Base-by-base conservation (phyloP, 192 early-diverging fungal species). In the Dimargaris xerosporica region DNA sequence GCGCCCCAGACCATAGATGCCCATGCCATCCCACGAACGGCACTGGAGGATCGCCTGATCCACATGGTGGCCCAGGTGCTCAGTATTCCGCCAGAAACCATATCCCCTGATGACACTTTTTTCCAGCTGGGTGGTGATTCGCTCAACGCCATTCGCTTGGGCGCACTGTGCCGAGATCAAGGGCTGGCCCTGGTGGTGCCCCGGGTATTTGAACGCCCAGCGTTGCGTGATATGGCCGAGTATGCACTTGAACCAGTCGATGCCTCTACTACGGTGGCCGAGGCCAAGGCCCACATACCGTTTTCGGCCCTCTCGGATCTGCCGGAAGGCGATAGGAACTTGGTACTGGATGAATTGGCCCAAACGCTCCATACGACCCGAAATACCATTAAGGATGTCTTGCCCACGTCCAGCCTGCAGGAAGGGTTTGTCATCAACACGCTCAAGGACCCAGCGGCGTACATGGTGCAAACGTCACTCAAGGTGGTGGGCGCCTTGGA, bases 61-160 rank as follows among this genome's bases (percentile, higher is more conserved):
- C 17, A 10, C 19, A 17, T 60, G 17, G 39, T 60, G 58, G 58
- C 58, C 58, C 34, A 60, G 0, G 58, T 60, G 23, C 58, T 60
- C 5, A 15, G n/a, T 19, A 25, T 43, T 23, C 13, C 30, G 6
- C 39, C 5, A 5, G 19, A 16, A 19, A 21, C 17, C 16, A 17
- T 60, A 19, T 6, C 16, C 0, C 58, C 58, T 5, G 17, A 16
- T 19, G 39, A 30, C 13, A 60, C 68, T 39, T 76, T 76, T 58
- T 76, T 74, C 60, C 61, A 68, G 30, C 59, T 74, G 1, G 75
- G 72, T 11, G 71, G 71, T 13, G 75, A 76, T 61, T 71, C 69
- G n/a, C 48, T 75, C 39, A 46, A 13, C 6, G 54, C 64, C 11
- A 67, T 70, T 41, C 46, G 29, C 2, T 12, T 73, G 17, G 59